A percentile compares a stretch with the other conserved stretches of the same genome.
These are phyloP conservation scores for Novymonas esmeraldas DNA, from an alignment of 208 protist genomes.

Conservation along the genomic window DNA sequence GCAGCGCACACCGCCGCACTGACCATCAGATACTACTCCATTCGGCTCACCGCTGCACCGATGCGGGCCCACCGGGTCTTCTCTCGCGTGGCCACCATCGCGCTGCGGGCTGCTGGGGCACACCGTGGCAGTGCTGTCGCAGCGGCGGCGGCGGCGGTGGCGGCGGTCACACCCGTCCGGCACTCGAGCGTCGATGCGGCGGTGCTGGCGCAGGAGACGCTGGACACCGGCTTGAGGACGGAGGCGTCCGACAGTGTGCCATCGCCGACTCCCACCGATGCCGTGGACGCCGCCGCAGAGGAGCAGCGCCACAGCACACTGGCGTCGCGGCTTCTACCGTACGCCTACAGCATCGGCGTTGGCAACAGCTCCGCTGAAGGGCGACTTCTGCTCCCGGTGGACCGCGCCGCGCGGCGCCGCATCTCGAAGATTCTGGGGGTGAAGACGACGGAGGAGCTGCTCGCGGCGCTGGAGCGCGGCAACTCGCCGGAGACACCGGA, in stretches of 20 bases:
- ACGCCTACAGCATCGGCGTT: slow-evolving; percentile 8
- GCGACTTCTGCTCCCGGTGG: slow-evolving; percentile 10
- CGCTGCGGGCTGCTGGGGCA: background rate
- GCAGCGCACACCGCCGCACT: too few relatives aligned
- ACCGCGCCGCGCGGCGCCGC: background rate
- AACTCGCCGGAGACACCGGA: background rate
- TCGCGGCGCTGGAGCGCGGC: background rate
- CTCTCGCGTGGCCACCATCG: background rate
- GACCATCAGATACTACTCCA: too few relatives aligned
- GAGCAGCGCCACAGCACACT: slow-evolving; percentile 3
- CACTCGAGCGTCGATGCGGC: slow-evolving; percentile 1
- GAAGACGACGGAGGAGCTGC: slow-evolving; percentile 2
- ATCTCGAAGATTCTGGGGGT: slow-evolving; percentile 10
- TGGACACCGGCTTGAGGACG: background rate
- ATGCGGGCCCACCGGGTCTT: slow-evolving; percentile 1
- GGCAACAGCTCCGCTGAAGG: background rate
- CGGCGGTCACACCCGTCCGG: background rate
- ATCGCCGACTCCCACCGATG: too few relatives aligned
- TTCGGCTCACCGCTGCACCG: too few relatives aligned
- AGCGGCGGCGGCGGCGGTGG: background rate
- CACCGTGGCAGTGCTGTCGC: background rate
- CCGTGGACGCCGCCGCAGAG: background rate
- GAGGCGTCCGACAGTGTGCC: too few relatives aligned
- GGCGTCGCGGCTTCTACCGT: slow-evolving; percentile 12
- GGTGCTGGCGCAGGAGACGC: background rate